Conservation (phyloP, 192 early-diverging fungal species). For the Phlyctochytrium arcticum region DNA sequence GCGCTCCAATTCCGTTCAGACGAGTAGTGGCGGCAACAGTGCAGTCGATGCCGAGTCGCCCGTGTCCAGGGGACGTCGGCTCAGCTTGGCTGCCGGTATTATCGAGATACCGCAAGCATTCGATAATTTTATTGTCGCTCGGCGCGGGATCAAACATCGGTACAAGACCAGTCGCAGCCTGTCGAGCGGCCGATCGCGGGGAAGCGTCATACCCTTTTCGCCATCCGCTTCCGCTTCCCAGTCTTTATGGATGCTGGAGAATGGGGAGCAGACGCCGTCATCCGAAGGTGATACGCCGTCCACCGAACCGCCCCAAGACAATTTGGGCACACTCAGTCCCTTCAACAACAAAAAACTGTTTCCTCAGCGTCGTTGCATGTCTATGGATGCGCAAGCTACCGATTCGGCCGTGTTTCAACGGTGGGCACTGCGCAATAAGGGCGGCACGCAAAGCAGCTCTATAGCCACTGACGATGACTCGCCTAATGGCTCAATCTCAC, state of each 20-base stretch:
- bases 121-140: slow-evolving; percentile 20
- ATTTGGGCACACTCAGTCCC: neutral
- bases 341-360: slow-evolving; percentile 12
- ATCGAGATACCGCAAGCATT: slow-evolving; percentile 41
- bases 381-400: slow-evolving; percentile 18
- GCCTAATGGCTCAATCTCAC: too few species aligned
- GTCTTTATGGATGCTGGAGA: neutral
- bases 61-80: slow-evolving; percentile 25
- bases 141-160: neutral
- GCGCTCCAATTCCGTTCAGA: too few species aligned
- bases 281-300: neutral
- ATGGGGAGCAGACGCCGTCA: neutral
- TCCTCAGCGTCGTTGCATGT: slow-evolving; percentile 22
- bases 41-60: neutral
- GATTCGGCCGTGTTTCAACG: neutral
- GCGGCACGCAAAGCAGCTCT: too few species aligned
- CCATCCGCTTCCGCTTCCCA: neutral
- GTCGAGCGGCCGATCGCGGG: slow-evolving; percentile 21
- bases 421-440: too few species aligned
- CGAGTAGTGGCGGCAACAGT: neutral
- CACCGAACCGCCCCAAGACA: neutral
- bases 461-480: too few species aligned
- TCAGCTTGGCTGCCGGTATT: slow-evolving; percentile 39
- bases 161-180: slow-evolving; percentile 19
- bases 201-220: neutral